phyloP scores from a whole-genome alignment of 2,329 filamentous ascomycete species.

The Aspergillus uvarum region DNA sequence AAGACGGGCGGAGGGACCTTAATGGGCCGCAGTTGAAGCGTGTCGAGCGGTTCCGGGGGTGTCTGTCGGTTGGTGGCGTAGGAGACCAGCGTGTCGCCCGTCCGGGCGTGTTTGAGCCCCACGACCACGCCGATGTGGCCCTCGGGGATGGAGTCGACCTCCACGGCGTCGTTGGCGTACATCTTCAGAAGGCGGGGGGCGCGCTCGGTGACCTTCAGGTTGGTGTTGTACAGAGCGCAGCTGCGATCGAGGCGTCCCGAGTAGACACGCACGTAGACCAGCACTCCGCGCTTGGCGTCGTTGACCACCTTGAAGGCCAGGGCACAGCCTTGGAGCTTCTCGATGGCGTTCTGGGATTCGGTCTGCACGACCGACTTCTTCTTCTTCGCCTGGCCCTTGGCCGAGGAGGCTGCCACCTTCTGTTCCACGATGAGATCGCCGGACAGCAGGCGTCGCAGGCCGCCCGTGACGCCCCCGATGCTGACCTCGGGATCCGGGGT shows the following conservation, averaged over 20 bases:
- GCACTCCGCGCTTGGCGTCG: conserved; percentile 77
- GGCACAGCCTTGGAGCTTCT: conserved; percentile 67
- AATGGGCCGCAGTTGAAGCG: conserved; percentile 81
- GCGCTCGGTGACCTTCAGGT: conserved; percentile 73
- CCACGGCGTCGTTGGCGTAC: conserved; percentile 82
- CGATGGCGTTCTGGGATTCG: conserved; percentile 46
- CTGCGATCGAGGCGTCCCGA: conserved; percentile 76
- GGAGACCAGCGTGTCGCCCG: conserved; percentile 85
- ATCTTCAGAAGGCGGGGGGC: conserved; percentile 82
- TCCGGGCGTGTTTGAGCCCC: conserved; percentile 86
- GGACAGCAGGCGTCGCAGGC: conserved; percentile 51
- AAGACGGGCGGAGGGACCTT: conserved; percentile 91
- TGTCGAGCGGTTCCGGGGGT: conserved; percentile 67
- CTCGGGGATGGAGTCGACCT: conserved; percentile 74
- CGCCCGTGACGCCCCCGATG: conserved; percentile 58
- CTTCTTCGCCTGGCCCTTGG: conserved; percentile 46
- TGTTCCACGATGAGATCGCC: conserved; percentile 46
- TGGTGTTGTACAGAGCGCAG: conserved; percentile 80
- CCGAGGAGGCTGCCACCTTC: conserved; percentile 29
- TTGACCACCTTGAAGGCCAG: conserved; percentile 91
- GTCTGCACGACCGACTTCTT: conserved; percentile 46
- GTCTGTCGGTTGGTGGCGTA: conserved; percentile 64
- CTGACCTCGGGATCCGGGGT: conserved; percentile 76
- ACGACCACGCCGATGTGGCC: conserved; percentile 94
- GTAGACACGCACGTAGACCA: conserved; percentile 92